These are phyloP conservation scores for Detonula confervacea DNA, from an alignment of 352 stramenopile genomes.

Conservation along the genomic window DNA sequence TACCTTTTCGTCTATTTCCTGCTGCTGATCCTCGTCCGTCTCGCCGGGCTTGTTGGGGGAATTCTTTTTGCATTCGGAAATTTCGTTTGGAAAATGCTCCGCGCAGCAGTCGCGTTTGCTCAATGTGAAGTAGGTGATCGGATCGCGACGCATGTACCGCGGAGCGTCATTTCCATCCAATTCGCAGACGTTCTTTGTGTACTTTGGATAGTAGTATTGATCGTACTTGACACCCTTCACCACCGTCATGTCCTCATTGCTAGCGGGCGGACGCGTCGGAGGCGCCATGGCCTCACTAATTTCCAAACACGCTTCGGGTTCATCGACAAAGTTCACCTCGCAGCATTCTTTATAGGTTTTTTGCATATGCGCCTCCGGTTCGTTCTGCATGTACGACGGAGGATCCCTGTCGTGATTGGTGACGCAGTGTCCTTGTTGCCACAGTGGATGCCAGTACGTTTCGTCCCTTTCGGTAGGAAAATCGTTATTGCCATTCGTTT, in stretches of 20 bases:
- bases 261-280: conserved; percentile 6
- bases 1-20: neutral
- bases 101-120: conserved; percentile 2
- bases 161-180: neutral
- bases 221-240: neutral
- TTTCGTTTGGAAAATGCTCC: conserved; percentile 9
- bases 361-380: neutral
- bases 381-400: neutral
- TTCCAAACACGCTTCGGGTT: neutral
- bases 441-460: conserved; percentile 1
- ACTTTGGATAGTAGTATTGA: conserved; percentile 14
- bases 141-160: conserved; percentile 1
- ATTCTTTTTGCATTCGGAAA: neutral
- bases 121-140: neutral
- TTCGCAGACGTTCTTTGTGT: conserved; percentile 1
- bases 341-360: conserved; percentile 13
- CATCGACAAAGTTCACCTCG: neutral
- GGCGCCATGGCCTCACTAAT: too few species aligned
- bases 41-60: neutral
- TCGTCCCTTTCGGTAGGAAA: neutral
- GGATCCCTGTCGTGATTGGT: neutral
- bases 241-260: neutral
- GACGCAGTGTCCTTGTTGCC: neutral
- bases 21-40: neutral
- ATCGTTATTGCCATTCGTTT: neutral